Evolutionary conservation across 306 rosid genomes (phyloP), one percentile per base, ranked within the genome.

Genomic region (Malus sieversii): DNA sequence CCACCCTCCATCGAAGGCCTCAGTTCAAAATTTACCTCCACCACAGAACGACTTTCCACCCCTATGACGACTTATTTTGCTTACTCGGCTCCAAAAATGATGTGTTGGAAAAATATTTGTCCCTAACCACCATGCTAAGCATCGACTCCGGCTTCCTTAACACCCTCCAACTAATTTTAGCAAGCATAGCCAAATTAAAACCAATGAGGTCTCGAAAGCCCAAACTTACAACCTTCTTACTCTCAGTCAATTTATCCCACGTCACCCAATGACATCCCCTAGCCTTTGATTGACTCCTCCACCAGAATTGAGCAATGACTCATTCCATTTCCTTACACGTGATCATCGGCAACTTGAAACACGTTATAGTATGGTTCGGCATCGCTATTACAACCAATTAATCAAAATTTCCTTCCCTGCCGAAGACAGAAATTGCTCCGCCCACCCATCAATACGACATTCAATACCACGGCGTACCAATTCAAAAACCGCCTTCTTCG

Each of bases 101-200:
- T 2, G 9, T 20, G 10, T 0, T 14, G 0, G 23, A 23, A 20
- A 8, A 57, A 20, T 59, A 59, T 4, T 59, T 11, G 0, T 10
- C 32, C 3, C 1, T 13, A 1, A 0, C 1, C 0, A 23, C 25
- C 16, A 3, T 11, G 1, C 16, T 27, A 4, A 59, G 4, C 3
- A 59, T 0, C 0, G 1, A 59, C 3, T 22, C 1, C 0, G 8
- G 0, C 0, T 1, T 6, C 2, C 5, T 0, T 0, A 59, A 4
- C 10, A 59, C 2, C 0, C 32, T 11, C 8, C 4, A 59, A 0
- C 32, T 5, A 23, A 59, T 23, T 23, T 23, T 59, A 3, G 33
- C 64, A 22, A 59, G 64, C 64, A 59, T 59, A 0, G 33, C 18
- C 0, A 11, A 3, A 11, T 23, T 59, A 5, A 59, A 59, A 0